These are phyloP conservation scores for Guillardia theta DNA, from an alignment of 78 protist species.

Conservation along the genomic window DNA sequence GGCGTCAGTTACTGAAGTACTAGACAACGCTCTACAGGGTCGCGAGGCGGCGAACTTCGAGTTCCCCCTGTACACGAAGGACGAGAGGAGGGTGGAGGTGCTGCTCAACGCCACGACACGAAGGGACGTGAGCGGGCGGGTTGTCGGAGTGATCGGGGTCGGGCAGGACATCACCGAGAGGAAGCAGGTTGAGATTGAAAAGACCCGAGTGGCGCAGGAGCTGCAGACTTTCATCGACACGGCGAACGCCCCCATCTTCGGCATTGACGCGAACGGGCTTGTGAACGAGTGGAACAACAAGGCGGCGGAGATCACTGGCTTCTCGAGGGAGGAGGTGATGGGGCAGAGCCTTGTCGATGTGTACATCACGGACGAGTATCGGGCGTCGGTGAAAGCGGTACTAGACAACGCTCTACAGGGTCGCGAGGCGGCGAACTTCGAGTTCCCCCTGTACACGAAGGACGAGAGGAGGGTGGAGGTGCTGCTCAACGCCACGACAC, in stretches of 20 bases:
- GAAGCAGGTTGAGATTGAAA: not conserved
- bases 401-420: not conserved
- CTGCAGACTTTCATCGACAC: constrained; percentile 32
- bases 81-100: constrained; percentile 29
- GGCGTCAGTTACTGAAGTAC: not conserved
- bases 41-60: constrained; percentile 16
- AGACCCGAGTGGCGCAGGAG: not conserved
- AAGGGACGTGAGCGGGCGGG: not conserved
- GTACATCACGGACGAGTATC: not conserved
- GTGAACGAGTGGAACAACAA: constrained; percentile 44
- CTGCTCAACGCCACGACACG: constrained; percentile 5
- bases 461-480: not conserved
- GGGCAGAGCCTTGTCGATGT: not conserved
- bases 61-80: constrained; percentile 22
- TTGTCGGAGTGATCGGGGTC: not conserved
- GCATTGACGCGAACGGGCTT: not conserved
- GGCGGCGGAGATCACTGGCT: constrained; percentile 25
- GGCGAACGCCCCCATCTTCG: constrained; percentile 40
- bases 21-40: not conserved
- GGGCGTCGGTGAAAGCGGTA: not conserved
- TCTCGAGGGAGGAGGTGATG: not conserved
- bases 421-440: not conserved
- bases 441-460: not conserved
- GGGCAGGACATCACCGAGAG: constrained; percentile 15
- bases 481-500: constrained; percentile 32